Evolutionary conservation across 768 basidiomycete genomes (phyloP), one percentile per base, ranked within the genome.

Genomic region (Termitomyces sp.): DNA sequence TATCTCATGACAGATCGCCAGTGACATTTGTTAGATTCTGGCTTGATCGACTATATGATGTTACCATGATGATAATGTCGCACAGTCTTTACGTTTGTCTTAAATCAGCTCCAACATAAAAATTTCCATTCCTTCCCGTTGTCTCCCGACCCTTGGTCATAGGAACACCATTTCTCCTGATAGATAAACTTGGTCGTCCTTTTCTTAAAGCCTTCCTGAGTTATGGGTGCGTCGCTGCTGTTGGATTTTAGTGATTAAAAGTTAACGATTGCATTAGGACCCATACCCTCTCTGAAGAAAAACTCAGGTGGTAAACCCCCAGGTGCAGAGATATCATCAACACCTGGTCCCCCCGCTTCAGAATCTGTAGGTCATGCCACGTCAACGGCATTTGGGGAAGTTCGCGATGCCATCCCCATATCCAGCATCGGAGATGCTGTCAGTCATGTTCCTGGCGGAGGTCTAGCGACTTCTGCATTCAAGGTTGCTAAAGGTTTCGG

Each of bases 401-500:
- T 58, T 54, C 45, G 53, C 4, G 35, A 54, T 49, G 53, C 58
- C 10, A 32, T 54, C 22, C 52, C 58, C 16, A 40, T 26, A 5
- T 26, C 43, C 28, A 36, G 20, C 7, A 58, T 58, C 2, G 53
- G 48, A 18, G 26, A 20, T 14, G 58, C 40, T 24, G 38, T 54
- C 3, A 10, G 53, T 33, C 44, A 54, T 22, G 6, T 49, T 43
- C 53, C 53, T 35, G 53, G 53, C n/a, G 47, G 53, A 6, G 46
- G 52, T 16, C 30, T 58, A 33, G 58, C 47, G 36, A 54, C 53
- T 22, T 58, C 58, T 0, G 46, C 52, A 33, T 58, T 49, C 20
- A 58, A 58, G 18, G 58, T 30, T 13, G 53, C 58, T n/a, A 54
- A 58, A 58, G 58, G 46, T 14, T 10, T 58, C 5, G 53, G 58